Evolutionary conservation across 23 red algal species (phyloP), one percentile per base, ranked within the genome.

Genomic region (Gracilariopsis chorda): DNA sequence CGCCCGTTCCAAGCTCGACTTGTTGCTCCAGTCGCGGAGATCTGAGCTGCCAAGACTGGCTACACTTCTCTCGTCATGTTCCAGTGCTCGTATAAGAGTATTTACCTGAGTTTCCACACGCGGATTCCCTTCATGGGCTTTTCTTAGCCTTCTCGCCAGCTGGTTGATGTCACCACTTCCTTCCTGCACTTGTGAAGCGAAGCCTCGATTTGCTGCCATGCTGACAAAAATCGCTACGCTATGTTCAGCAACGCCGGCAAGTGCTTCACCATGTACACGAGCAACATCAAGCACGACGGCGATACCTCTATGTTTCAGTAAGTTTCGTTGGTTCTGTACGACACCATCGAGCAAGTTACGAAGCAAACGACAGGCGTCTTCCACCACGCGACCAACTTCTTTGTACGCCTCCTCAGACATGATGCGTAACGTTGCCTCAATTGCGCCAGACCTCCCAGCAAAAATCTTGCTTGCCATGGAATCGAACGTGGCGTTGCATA

Each of bases 211-310:
- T 57, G 85, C 13, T 63, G 51, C 45, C 85, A 89, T 47, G 27
- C 53, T 91, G 5, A 82, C 88, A 81, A 91, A 91, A 21, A 91
- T 72, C 32, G 88, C 88, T 2, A 91, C 33, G 32, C 88, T 59
- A 41, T 91, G 88, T 59, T 91, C 88, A 0, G 88, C 88, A 28
- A 91, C 77, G 8, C 88, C 88, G 16, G 75, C 88, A 42, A 55
- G 55, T 3, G 42, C 44, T 17, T 60, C 42, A n/a, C 88, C 88
- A 74, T 91, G 88, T 37, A 17, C 30, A 27, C 77, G 74, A 19
- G 65, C 62, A 24, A 62, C 57, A 48, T 82, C 88, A 9, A 91
- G 23, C 4, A 82, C 88, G 48, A 82, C 46, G 11, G 40, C 55
- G 16, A 80, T 56, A 6, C 75, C 88, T 45, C 65, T 46, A 24